These are phyloP conservation scores for Mortierella alpina DNA, from an alignment of 192 early-diverging fungal species.

Conservation along the genomic window DNA sequence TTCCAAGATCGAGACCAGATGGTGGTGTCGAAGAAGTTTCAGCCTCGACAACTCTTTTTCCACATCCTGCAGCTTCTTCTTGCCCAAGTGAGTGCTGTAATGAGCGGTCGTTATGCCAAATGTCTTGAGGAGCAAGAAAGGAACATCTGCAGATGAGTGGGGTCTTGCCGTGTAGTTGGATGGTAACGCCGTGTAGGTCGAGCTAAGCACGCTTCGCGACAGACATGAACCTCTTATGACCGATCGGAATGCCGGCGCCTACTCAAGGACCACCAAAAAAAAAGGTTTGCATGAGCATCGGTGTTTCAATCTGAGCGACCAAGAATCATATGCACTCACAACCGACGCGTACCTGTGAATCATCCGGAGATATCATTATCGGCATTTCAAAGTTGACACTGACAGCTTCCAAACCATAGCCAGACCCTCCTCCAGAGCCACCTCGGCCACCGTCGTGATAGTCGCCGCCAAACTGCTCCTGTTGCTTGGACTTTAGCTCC, in stretches of 20 bases:
- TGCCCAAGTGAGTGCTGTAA: slow-evolving; percentile 64
- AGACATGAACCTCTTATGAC: slow-evolving; percentile 42
- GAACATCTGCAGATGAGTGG: slow-evolving; percentile 31
- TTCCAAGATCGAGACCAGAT: slow-evolving; percentile 69
- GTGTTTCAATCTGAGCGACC: neutral
- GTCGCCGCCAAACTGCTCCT: slow-evolving; percentile 42
- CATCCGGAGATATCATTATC: slow-evolving; percentile 50
- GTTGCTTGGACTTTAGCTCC: slow-evolving; percentile 50
- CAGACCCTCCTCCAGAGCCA: slow-evolving; percentile 34
- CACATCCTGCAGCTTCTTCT: slow-evolving; percentile 66
- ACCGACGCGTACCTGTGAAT: slow-evolving; percentile 42
- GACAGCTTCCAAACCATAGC: slow-evolving; percentile 41
- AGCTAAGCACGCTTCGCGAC: slow-evolving; percentile 42
- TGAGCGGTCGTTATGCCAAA: slow-evolving; percentile 57
- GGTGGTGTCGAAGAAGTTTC: slow-evolving; percentile 66
- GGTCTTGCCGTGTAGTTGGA: slow-evolving; percentile 53
- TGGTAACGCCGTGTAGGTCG: slow-evolving; percentile 51
- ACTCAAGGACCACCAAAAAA: neutral
- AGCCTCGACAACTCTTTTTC: slow-evolving; percentile 70
- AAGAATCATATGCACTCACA: neutral
- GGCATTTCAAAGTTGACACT: slow-evolving; percentile 52
- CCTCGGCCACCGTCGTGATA: slow-evolving; percentile 26
- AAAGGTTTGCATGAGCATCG: neutral
- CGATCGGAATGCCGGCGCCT: slow-evolving; percentile 50
- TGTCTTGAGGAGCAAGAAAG: slow-evolving; percentile 52